A percentile compares a stretch with the other conserved stretches of the same genome.
Evolutionary conservation across 352 stramenopile genomes (phyloP).

Genomic region (Phytophthora brassicae): DNA sequence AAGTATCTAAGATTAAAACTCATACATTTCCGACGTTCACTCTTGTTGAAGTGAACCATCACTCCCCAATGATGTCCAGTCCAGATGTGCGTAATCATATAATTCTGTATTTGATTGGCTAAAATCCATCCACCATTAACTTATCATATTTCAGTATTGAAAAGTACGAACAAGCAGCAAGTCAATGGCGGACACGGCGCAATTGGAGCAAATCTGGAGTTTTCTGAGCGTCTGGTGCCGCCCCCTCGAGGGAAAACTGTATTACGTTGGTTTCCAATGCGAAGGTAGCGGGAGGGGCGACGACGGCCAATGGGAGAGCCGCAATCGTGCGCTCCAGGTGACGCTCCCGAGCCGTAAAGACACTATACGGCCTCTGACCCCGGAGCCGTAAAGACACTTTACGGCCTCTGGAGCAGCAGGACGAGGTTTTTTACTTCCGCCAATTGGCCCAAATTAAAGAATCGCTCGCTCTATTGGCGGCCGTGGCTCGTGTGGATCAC

Average conservation of each 20-base stretch:
- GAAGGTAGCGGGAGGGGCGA: background rate
- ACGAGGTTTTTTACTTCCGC: constrained; percentile 3
- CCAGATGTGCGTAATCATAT: too few relatives aligned
- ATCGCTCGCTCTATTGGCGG: background rate
- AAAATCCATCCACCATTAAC: background rate
- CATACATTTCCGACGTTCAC: too few relatives aligned
- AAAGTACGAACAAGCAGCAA: too few relatives aligned
- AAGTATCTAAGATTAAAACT: too few relatives aligned
- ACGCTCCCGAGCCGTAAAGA: constrained; percentile 1
- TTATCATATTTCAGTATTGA: too few relatives aligned
- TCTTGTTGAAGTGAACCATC: too few relatives aligned
- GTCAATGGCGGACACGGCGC: background rate
- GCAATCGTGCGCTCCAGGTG: constrained; percentile 4
- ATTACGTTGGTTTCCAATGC: constrained; percentile 6
- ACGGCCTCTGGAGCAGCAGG: background rate
- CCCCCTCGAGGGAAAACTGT: background rate
- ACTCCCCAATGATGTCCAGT: background rate
- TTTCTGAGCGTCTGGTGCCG: constrained; percentile 17
- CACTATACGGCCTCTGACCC: too few relatives aligned
- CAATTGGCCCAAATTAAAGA: constrained; percentile 2
- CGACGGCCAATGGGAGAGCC: constrained; percentile 1
- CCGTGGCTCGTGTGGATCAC: constrained; percentile 18
- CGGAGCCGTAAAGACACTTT: too few relatives aligned
- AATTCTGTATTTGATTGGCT: background rate
- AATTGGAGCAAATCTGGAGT: constrained; percentile 10